These are phyloP conservation scores for Epichloe typhina DNA, from an alignment of 2,329 filamentous ascomycete genomes.

Conservation along the genomic window DNA sequence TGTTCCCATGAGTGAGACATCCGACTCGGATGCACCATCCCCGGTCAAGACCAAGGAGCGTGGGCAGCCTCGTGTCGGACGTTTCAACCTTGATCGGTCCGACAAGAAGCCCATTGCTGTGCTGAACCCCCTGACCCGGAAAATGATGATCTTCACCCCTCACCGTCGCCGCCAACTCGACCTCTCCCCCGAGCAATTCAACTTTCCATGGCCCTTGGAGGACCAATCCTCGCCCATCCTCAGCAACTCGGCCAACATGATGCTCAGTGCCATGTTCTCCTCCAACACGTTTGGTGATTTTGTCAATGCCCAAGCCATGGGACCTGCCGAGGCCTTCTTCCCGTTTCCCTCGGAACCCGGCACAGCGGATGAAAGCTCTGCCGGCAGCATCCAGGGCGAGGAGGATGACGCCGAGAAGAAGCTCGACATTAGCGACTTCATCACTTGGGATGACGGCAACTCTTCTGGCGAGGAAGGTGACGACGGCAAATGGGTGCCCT, in stretches of 20 bases:
- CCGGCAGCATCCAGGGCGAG: constrained; percentile 29
- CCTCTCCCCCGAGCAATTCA: constrained; percentile 43
- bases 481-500: constrained; percentile 33
- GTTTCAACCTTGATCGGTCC: constrained; percentile 40
- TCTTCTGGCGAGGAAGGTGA: constrained; percentile 48
- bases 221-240: constrained; percentile 42
- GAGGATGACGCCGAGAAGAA: constrained; percentile 52
- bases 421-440: constrained; percentile 58
- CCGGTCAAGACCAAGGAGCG: constrained; percentile 30
- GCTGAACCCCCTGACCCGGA: constrained; percentile 41
- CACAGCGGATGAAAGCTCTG: constrained; percentile 34
- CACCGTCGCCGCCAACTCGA: constrained; percentile 35
- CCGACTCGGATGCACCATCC: constrained; percentile 37
- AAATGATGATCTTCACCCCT: constrained; percentile 52
- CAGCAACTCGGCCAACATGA: constrained; percentile 58
- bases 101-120: constrained; percentile 46
- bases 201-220: constrained; percentile 31
- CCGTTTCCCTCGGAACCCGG: constrained; percentile 50
- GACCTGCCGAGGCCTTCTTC: constrained; percentile 65
- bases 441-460: constrained; percentile 49
- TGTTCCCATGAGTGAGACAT: constrained; percentile 24
- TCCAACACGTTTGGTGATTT: constrained; percentile 42
- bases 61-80: constrained; percentile 40
- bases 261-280: constrained; percentile 62
- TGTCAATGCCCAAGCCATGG: constrained; percentile 52